Conservation (phyloP, 495 filamentous ascomycete species). For the Hypoxylon trugodes region DNA sequence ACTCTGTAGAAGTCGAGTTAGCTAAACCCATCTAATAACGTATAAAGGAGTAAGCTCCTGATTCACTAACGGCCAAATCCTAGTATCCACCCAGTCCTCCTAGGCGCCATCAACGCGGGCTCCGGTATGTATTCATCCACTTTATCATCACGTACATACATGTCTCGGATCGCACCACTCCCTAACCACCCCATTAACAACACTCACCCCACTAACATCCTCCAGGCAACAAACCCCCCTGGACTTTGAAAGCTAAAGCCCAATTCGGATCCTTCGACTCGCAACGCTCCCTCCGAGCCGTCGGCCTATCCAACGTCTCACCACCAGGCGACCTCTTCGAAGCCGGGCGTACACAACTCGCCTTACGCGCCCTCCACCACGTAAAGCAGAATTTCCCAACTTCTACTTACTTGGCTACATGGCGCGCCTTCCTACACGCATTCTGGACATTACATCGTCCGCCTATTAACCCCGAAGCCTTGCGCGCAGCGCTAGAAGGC, state of each 20-base stretch:
- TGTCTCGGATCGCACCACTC: background rate
- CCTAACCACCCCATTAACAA: background rate
- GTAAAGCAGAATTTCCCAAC: constrained; percentile 63
- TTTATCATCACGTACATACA: constrained; percentile 8
- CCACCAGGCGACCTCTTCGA: constrained; percentile 51
- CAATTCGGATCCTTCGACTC: constrained; percentile 63
- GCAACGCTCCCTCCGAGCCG: constrained; percentile 63
- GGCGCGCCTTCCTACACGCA: constrained; percentile 47
- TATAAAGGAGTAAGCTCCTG: background rate
- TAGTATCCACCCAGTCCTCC: constrained; percentile 73
- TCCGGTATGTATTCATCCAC: constrained; percentile 56
- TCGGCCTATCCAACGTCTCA: constrained; percentile 56
- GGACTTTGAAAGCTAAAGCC: constrained; percentile 73
- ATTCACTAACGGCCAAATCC: constrained; percentile 1
- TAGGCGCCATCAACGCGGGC: constrained; percentile 75
- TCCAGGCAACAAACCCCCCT: constrained; percentile 80
- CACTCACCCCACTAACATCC: background rate
- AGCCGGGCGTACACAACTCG: constrained; percentile 52
- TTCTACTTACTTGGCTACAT: constrained; percentile 34
- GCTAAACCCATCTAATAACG: constrained; percentile 22
- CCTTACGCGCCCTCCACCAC: constrained; percentile 70
- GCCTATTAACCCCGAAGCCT: constrained; percentile 43
- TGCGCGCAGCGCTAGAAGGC: constrained; percentile 40
- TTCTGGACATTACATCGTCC: constrained; percentile 49
- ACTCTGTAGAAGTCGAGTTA: constrained; percentile 71